Percentiles rank a stretch among this genome's conserved stretches.
Evolutionary conservation across 768 basidiomycete species (phyloP).

Genomic region (Mycena polygramma): DNA sequence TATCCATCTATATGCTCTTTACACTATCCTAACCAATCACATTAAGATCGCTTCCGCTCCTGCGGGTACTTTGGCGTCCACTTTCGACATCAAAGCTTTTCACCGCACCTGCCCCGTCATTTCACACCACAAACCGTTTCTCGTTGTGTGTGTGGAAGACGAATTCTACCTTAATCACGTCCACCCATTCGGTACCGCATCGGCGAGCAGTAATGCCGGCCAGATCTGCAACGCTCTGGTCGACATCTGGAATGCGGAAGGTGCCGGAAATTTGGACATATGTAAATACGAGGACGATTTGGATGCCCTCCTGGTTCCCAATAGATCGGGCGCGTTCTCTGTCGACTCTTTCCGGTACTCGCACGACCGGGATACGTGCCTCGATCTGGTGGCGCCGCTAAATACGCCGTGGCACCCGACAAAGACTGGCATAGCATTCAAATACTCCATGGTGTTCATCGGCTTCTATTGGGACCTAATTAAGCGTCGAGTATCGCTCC

Average conservation of each 20-base stretch:
- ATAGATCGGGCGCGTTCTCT: not conserved
- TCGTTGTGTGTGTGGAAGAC: too few relatives aligned
- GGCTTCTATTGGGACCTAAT: constrained; percentile 49
- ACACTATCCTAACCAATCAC: too few relatives aligned
- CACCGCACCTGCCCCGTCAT: constrained; percentile 37
- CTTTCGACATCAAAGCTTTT: constrained; percentile 39
- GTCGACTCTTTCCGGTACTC: constrained; percentile 12
- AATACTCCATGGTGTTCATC: constrained; percentile 38
- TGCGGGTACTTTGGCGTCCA: constrained; percentile 35
- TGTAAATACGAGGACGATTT: constrained; percentile 39
- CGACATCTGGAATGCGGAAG: constrained; percentile 20
- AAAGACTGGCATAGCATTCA: constrained; percentile 40
- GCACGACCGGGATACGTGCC: constrained; percentile 31
- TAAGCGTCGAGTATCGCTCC: constrained; percentile 40
- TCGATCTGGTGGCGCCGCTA: constrained; percentile 32
- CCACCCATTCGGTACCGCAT: too few relatives aligned
- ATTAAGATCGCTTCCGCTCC: constrained; percentile 38
- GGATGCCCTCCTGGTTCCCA: constrained; percentile 8
- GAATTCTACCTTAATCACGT: too few relatives aligned
- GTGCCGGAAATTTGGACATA: not conserved
- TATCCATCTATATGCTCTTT: too few relatives aligned
- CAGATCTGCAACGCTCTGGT: constrained; percentile 33
- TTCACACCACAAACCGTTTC: constrained; percentile 31
- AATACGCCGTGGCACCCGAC: constrained; percentile 43
- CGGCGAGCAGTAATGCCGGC: constrained; percentile 35